These are phyloP conservation scores for Hyaloscypha variabilis DNA, from an alignment of 495 filamentous ascomycete species.

Conservation along the genomic window DNA sequence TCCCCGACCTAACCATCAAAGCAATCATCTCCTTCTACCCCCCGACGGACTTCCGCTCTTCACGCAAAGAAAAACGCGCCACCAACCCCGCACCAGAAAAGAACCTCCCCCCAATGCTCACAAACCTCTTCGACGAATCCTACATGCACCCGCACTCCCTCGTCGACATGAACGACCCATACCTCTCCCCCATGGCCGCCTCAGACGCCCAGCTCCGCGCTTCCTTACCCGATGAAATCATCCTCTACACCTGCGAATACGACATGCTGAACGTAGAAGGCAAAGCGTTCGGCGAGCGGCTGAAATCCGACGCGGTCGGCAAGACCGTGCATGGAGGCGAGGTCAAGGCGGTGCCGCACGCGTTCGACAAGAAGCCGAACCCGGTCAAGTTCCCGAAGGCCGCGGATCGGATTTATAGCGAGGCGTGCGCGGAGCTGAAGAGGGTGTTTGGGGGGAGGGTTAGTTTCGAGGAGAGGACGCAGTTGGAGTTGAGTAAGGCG, in stretches of 20 bases:
- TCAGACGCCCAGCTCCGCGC: slow-evolving; percentile 50
- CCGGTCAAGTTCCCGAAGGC: slow-evolving; percentile 57
- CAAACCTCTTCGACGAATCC: slow-evolving; percentile 80
- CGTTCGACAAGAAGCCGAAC: slow-evolving; percentile 86
- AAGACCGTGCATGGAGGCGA: slow-evolving; percentile 72
- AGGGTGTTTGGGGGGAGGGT: slow-evolving; percentile 38
- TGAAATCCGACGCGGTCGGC: slow-evolving; percentile 49
- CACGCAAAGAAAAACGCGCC: slow-evolving; percentile 71
- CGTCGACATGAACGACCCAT: slow-evolving; percentile 52
- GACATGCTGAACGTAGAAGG: slow-evolving; percentile 88
- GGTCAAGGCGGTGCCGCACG: slow-evolving; percentile 75
- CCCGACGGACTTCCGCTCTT: slow-evolving; percentile 76
- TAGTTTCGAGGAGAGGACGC: slow-evolving; percentile 27
- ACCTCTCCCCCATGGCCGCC: slow-evolving; percentile 65
- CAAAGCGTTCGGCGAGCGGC: slow-evolving; percentile 63
- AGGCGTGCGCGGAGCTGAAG: slow-evolving; percentile 46
- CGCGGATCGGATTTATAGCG: slow-evolving; percentile 42
- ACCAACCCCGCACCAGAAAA: slow-evolving; percentile 44
- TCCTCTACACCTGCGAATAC: slow-evolving; percentile 83
- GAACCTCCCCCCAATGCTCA: slow-evolving; percentile 50
- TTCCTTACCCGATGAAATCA: slow-evolving; percentile 64
- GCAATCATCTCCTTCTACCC: slow-evolving; percentile 76
- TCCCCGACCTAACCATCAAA: slow-evolving; percentile 51
- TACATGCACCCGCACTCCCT: slow-evolving; percentile 65
- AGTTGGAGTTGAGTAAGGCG: slow-evolving; percentile 20